phyloP scores from a whole-genome alignment of 495 filamentous ascomycete genomes.

The Penicillium salamii region DNA sequence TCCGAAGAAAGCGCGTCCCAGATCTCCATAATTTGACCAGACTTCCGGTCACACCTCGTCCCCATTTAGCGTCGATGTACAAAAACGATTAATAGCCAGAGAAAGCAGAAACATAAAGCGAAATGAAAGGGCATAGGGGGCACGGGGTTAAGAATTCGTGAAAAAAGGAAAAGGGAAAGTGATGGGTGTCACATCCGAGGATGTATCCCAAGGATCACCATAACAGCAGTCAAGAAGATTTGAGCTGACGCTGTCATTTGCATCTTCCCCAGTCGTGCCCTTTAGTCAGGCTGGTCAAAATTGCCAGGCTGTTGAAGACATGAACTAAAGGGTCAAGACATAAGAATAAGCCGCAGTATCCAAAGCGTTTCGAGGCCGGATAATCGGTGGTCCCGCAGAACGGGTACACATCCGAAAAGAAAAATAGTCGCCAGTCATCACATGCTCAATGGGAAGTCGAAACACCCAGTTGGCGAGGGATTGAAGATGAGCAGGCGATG shows the following conservation, averaged over 20 bases:
- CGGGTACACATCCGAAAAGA: constrained; percentile 21
- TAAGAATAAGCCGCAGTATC: constrained; percentile 40
- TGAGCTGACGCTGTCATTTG: constrained; percentile 30
- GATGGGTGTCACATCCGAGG: constrained; percentile 16
- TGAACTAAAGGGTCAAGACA: constrained; percentile 26
- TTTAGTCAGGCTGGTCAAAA: constrained; percentile 3
- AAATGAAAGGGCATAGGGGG: constrained; percentile 17
- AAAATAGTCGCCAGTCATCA: constrained; percentile 15
- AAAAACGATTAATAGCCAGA: constrained; percentile 10
- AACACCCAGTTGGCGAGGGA: constrained; percentile 4
- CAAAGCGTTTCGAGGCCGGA: constrained; percentile 31
- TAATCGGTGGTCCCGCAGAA: constrained; percentile 20
- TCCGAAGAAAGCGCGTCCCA: constrained; percentile 15
- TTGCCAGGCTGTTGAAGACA: constrained; percentile 6
- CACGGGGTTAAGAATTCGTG: constrained; percentile 14
- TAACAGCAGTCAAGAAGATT: constrained; percentile 16
- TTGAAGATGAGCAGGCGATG: constrained; percentile 12
- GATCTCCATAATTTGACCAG: constrained; percentile 12
- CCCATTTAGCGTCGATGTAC: constrained; percentile 28
- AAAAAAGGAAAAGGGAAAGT: constrained; percentile 8
- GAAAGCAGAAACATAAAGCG: constrained; percentile 9
- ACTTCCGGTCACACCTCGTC: constrained; percentile 24
- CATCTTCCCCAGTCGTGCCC: constrained; percentile 37
- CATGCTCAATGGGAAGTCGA: constrained; percentile 9
- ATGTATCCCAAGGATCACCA: constrained; percentile 25